Percentiles rank a stretch among this genome's conserved stretches.
Conservation (phyloP, 2,329 filamentous ascomycete species). For the Aspergillus pseudotamarii region DNA sequence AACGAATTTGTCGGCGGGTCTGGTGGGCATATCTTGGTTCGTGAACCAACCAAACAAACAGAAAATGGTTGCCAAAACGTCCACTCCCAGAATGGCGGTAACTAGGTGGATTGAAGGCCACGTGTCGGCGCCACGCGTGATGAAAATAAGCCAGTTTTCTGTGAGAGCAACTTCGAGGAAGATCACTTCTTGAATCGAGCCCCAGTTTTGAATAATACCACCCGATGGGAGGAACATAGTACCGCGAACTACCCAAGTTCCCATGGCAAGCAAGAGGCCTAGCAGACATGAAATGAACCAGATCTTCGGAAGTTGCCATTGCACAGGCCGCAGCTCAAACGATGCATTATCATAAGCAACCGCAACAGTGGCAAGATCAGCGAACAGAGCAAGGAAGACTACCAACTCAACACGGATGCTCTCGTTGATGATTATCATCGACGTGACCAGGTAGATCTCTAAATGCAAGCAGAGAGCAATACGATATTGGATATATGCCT, state of each 20-base stretch:
- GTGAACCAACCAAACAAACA: conserved; percentile 75
- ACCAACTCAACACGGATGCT: conserved; percentile 73
- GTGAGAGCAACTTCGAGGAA: conserved; percentile 90
- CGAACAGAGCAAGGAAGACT: conserved; percentile 78
- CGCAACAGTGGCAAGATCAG: conserved; percentile 77
- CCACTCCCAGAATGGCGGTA: conserved; percentile 70
- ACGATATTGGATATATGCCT: conserved; percentile 76
- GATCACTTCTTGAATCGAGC: conserved; percentile 74
- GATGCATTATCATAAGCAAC: conserved; percentile 84
- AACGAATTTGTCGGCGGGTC: conserved; percentile 28
- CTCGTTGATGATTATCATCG: conserved; percentile 80
- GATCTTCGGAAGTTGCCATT: conserved; percentile 82
- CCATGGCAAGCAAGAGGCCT: conserved; percentile 68
- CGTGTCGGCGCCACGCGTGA: conserved; percentile 78
- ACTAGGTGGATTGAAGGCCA: conserved; percentile 75
- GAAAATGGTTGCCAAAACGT: conserved; percentile 73
- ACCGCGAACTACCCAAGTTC: conserved; percentile 74
- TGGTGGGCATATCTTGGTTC: conserved; percentile 48
- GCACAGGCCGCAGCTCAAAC: conserved; percentile 73
- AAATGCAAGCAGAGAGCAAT: conserved; percentile 74
- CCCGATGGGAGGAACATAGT: conserved; percentile 70
- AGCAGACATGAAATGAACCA: conserved; percentile 68
- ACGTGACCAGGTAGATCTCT: conserved; percentile 75
- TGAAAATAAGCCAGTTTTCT: conserved; percentile 96
- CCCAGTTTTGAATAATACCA: conserved; percentile 74